These are phyloP conservation scores for Aristolochia fimbriata DNA, from an alignment of 164 flowering plant genomes.

Conservation along the genomic window DNA sequence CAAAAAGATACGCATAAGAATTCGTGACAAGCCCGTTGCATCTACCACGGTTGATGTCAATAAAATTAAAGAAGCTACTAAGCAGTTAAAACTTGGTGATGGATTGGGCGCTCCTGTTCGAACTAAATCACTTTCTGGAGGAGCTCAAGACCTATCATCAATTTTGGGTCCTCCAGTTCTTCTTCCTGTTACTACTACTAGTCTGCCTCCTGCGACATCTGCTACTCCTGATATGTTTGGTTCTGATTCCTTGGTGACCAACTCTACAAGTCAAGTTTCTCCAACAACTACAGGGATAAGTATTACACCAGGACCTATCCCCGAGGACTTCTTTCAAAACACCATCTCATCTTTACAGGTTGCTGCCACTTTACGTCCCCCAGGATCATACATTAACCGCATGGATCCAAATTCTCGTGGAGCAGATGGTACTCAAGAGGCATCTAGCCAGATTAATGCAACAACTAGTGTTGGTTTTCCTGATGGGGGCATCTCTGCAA, in stretches of 20 bases:
- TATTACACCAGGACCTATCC: conserved; percentile 67
- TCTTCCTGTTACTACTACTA: conserved; percentile 19
- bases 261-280: conserved; percentile 39
- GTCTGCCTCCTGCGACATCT: conserved; percentile 11
- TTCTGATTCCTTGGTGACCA: conserved; percentile 14
- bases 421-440: conserved; percentile 19
- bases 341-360: conserved; percentile 86
- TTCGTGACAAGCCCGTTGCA: conserved; percentile 75
- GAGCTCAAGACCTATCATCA: conserved; percentile 56
- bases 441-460: conserved; percentile 28
- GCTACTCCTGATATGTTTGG: conserved; percentile 1
- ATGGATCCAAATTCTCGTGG: conserved; percentile 43
- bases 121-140: conserved; percentile 55
- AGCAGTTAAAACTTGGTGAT: conserved; percentile 76
- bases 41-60: conserved; percentile 81
- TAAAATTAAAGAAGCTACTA: conserved; percentile 95
- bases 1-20: conserved; percentile 70
- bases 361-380: conserved; percentile 73
- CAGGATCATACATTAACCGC: conserved; percentile 52
- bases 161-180: conserved; percentile 33
- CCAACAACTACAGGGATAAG: conserved; percentile 40
- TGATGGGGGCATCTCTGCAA: conserved; percentile 77
- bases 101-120: conserved; percentile 65
- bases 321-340: conserved; percentile 96
- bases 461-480: conserved; percentile 49